Evolutionary conservation across 148 eudicot genomes (phyloP).

Genomic region (Cornus kousa): DNA sequence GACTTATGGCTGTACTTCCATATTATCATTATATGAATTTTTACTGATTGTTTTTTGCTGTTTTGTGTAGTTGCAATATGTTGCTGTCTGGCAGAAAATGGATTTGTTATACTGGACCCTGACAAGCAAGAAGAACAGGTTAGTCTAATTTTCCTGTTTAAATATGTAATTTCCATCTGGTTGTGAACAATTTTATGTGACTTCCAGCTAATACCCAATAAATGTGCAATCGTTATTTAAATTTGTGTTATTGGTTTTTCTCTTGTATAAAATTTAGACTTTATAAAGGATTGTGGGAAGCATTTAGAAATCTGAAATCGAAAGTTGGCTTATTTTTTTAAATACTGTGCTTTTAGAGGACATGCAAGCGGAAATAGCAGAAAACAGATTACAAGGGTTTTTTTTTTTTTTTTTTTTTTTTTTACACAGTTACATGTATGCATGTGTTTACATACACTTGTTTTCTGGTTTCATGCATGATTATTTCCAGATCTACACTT

Average conservation of each 20-base stretch:
- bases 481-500: too few relatives aligned
- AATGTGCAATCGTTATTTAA: neutral
- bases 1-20: neutral
- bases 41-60: slow-evolving; percentile 12
- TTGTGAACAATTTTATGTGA: neutral
- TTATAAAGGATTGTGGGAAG: too few relatives aligned
- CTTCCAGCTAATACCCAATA: neutral
- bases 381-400: too few relatives aligned
- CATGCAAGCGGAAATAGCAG: too few relatives aligned
- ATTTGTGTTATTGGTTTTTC: neutral
- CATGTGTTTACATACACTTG: too few relatives aligned
- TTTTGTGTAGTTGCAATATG: slow-evolving; percentile 77
- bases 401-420: too few relatives aligned
- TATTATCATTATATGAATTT: slow-evolving; percentile 3
- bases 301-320: neutral
- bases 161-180: neutral
- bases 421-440: too few relatives aligned
- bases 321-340: neutral
- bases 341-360: too few relatives aligned
- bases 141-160: neutral
- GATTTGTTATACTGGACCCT: slow-evolving; percentile 69
- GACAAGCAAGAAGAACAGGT: slow-evolving; percentile 91
- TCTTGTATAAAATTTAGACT: neutral
- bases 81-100: slow-evolving; percentile 68
- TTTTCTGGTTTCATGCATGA: too few relatives aligned